Conservation (phyloP, 2,329 filamentous ascomycete species). For the Exophiala alcalophila region DNA sequence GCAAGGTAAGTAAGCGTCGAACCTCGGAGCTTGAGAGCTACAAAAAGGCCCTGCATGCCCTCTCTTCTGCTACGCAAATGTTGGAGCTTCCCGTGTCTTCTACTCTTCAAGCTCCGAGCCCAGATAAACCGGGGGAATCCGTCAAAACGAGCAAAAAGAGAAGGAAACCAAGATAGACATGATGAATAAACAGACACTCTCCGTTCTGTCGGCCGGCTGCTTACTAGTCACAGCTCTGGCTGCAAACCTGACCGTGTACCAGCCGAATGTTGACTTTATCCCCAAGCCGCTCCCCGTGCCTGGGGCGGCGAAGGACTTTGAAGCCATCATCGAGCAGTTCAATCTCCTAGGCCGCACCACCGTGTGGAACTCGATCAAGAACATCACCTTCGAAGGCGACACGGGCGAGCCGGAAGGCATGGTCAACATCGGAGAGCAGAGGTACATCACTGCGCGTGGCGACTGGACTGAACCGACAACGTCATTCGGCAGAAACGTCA, state of each 20-base stretch:
- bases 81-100: too few species aligned
- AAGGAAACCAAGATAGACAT: too few species aligned
- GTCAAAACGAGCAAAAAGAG: too few species aligned
- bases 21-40: too few species aligned
- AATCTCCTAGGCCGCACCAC: conserved; percentile 46
- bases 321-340: conserved; percentile 41
- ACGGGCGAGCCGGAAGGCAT: conserved; percentile 52
- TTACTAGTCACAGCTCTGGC: conserved; percentile 16
- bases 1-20: too few species aligned
- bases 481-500: conserved; percentile 48
- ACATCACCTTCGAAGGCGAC: conserved; percentile 45
- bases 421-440: conserved; percentile 43
- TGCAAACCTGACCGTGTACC: conserved; percentile 26
- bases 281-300: conserved; percentile 30
- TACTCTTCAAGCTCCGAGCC: too few species aligned
- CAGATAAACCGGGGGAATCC: too few species aligned
- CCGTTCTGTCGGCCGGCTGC: conserved; percentile 9
- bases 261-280: conserved; percentile 29
- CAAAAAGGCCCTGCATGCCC: too few species aligned
- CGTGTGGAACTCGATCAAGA: conserved; percentile 43
- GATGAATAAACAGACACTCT: neutral
- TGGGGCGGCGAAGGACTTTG: conserved; percentile 28
- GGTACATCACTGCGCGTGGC: conserved; percentile 47
- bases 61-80: too few species aligned
- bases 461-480: conserved; percentile 44